phyloP scores from a whole-genome alignment of 768 basidiomycete genomes.

The Auriscalpium orientale region DNA sequence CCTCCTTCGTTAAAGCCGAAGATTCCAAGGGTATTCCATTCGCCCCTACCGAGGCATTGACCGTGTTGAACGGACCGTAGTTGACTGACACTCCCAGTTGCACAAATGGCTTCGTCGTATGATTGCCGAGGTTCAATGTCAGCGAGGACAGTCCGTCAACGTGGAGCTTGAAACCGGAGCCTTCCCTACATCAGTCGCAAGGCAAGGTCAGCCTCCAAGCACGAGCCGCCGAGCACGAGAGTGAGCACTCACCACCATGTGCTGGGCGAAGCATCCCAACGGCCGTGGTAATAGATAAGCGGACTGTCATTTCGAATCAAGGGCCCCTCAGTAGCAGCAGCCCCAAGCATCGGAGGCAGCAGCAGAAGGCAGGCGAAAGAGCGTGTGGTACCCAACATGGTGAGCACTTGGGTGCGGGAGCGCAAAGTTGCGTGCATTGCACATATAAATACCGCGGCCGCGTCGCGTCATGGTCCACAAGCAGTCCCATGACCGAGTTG shows the following conservation, averaged over 20 bases:
- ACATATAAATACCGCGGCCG: too few species aligned
- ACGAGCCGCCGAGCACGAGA: too few species aligned
- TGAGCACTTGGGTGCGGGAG: too few species aligned
- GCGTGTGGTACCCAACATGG: too few species aligned
- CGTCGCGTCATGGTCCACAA: too few species aligned
- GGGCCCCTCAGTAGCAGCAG: too few species aligned
- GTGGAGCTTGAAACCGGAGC: slow-evolving; percentile 46
- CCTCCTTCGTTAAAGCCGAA: background rate
- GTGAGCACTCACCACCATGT: slow-evolving; percentile 44
- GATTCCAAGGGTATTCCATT: slow-evolving; percentile 34
- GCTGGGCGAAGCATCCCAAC: slow-evolving; percentile 45
- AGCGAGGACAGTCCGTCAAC: slow-evolving; percentile 36
- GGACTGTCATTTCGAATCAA: slow-evolving; percentile 31
- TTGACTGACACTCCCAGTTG: slow-evolving; percentile 42
- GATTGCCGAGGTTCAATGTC: slow-evolving; percentile 37
- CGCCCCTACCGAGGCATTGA: slow-evolving; percentile 39
- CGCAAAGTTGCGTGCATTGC: too few species aligned
- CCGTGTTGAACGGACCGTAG: slow-evolving; percentile 36
- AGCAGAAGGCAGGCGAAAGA: too few species aligned
- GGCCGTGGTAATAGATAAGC: slow-evolving; percentile 40
- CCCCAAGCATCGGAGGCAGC: too few species aligned
- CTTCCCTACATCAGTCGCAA: slow-evolving; percentile 31
- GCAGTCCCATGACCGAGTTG: too few species aligned
- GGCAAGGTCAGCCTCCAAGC: too few species aligned
- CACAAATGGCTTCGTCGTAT: slow-evolving; percentile 40